These are phyloP conservation scores for Samsoniella hepiali DNA, from an alignment of 2,329 filamentous ascomycete species.

Conservation along the genomic window DNA sequence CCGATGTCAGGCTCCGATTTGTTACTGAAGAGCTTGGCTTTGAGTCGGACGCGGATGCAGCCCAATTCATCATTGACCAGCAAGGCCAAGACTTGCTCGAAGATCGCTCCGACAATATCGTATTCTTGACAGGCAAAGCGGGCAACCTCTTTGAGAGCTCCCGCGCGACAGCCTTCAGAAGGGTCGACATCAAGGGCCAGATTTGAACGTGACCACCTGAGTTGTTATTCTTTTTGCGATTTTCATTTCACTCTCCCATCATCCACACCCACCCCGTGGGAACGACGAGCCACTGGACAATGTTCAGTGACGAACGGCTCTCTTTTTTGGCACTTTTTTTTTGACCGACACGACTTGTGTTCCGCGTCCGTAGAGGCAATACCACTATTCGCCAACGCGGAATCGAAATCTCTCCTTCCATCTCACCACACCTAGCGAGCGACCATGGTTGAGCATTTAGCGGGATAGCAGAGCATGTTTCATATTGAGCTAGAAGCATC, in stretches of 20 bases:
- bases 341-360: background rate
- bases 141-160: conserved; percentile 69
- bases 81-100: conserved; percentile 73
- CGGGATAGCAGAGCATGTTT: background rate
- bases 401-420: background rate
- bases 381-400: background rate
- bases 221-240: conserved; percentile 10
- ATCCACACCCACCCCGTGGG: background rate
- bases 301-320: background rate
- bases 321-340: background rate
- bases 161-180: conserved; percentile 71
- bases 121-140: conserved; percentile 72
- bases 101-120: conserved; percentile 70
- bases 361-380: conserved; percentile 11
- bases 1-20: conserved; percentile 82
- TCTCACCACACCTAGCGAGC: conserved; percentile 4
- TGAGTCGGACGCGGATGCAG: conserved; percentile 85
- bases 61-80: conserved; percentile 83
- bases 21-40: conserved; percentile 95
- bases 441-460: background rate
- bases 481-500: background rate
- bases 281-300: background rate
- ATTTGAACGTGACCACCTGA: conserved; percentile 55
- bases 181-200: conserved; percentile 96
- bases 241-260: background rate